Percentiles rank a stretch among this genome's conserved stretches.
These are phyloP conservation scores for Aspergillus melleus DNA, from an alignment of 2,329 filamentous ascomycete genomes.

Conservation along the genomic window DNA sequence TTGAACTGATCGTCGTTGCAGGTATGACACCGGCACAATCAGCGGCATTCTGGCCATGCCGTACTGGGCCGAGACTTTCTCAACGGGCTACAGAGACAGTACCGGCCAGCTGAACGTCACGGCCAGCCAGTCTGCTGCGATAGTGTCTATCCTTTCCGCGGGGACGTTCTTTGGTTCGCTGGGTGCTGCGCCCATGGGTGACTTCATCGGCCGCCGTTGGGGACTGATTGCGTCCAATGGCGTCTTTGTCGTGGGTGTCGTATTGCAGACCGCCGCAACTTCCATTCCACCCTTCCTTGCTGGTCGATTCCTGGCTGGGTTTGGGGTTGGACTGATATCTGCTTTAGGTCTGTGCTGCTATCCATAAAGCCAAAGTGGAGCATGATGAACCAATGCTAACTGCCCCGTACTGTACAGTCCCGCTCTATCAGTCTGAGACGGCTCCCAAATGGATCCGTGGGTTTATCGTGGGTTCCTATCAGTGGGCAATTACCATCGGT, in stretches of 20 bases:
- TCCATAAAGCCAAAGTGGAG: neutral
- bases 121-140: constrained; percentile 57
- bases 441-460: constrained; percentile 70
- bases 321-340: constrained; percentile 74
- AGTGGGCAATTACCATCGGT: constrained; percentile 78
- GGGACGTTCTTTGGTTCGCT: constrained; percentile 74
- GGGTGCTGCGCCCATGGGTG: constrained; percentile 60
- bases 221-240: constrained; percentile 39
- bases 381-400: constrained; percentile 4
- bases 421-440: constrained; percentile 80
- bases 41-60: constrained; percentile 53
- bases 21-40: constrained; percentile 57
- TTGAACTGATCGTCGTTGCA: constrained; percentile 7
- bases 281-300: constrained; percentile 43
- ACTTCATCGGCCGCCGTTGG: constrained; percentile 41
- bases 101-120: constrained; percentile 47
- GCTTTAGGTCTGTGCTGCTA: constrained; percentile 62
- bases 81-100: constrained; percentile 34
- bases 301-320: constrained; percentile 50
- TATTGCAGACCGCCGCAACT: constrained; percentile 33
- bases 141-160: constrained; percentile 71
- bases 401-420: constrained; percentile 13
- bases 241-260: constrained; percentile 37
- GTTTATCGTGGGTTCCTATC: constrained; percentile 74
- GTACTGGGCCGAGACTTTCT: constrained; percentile 40